These are phyloP conservation scores for Ophiostoma himal-ulmi DNA, from an alignment of 2,329 filamentous ascomycete genomes.

Conservation along the genomic window DNA sequence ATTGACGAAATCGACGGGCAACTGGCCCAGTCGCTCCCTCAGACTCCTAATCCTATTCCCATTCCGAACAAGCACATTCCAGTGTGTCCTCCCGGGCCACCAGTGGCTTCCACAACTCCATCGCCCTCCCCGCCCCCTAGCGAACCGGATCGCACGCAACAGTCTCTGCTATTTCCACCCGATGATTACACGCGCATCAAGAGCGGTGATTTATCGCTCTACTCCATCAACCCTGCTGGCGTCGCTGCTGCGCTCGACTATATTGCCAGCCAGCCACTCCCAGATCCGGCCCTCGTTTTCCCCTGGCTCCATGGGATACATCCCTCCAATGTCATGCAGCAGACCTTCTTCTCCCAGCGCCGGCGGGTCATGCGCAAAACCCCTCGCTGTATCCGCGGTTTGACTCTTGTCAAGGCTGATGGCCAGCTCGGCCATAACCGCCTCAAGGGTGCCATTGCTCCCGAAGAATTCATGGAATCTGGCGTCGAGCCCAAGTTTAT, in stretches of 20 bases:
- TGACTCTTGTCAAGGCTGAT: constrained; percentile 84
- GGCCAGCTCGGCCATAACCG: constrained; percentile 68
- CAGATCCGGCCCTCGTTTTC: constrained; percentile 80
- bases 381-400: constrained; percentile 69
- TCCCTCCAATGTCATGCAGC: constrained; percentile 78
- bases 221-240: constrained; percentile 62
- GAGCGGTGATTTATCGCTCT: constrained; percentile 53
- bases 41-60: constrained; percentile 50
- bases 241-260: constrained; percentile 71
- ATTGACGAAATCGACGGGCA: constrained; percentile 27
- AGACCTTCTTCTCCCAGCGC: constrained; percentile 79
- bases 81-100: constrained; percentile 77
- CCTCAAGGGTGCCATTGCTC: constrained; percentile 79
- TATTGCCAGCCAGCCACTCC: constrained; percentile 70
- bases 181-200: constrained; percentile 50
- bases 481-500: constrained; percentile 57
- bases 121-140: constrained; percentile 20
- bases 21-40: constrained; percentile 29
- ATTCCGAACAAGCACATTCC: constrained; percentile 88
- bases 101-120: constrained; percentile 28
- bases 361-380: constrained; percentile 64
- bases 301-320: constrained; percentile 95
- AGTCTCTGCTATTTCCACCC: constrained; percentile 71
- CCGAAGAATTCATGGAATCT: constrained; percentile 67
- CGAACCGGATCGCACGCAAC: constrained; percentile 49